These are phyloP conservation scores for Lenzites betulinus DNA, from an alignment of 768 basidiomycete species.

Conservation along the genomic window DNA sequence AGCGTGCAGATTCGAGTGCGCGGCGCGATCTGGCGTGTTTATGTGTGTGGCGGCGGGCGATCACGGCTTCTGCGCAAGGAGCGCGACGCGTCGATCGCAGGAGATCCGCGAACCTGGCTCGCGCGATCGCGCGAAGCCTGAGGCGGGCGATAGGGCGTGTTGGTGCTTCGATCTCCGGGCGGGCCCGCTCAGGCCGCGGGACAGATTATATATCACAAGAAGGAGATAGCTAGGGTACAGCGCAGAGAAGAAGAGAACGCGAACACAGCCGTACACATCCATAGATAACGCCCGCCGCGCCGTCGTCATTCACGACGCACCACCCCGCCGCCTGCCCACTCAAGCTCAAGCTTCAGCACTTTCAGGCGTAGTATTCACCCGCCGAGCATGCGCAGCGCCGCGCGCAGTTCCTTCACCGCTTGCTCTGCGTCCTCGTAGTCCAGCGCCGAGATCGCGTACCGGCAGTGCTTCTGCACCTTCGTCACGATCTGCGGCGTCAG, in stretches of 20 bases:
- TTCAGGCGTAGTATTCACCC: too few species aligned
- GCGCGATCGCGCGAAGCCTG: too few species aligned
- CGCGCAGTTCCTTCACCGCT: slow-evolving; percentile 78
- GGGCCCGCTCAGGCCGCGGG: not conserved
- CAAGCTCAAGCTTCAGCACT: too few species aligned
- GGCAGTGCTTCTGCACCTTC: slow-evolving; percentile 87
- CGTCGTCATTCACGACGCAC: not conserved
- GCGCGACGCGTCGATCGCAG: not conserved
- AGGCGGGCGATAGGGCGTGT: too few species aligned
- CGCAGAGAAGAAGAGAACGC: not conserved
- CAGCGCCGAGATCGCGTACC: slow-evolving; percentile 91
- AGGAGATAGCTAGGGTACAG: slow-evolving; percentile 4
- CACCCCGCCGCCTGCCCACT: not conserved
- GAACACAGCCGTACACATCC: not conserved
- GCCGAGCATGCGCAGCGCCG: slow-evolving; percentile 70
- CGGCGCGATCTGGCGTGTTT: not conserved
- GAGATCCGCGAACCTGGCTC: not conserved
- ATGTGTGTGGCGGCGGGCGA: not conserved
- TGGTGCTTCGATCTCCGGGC: not conserved
- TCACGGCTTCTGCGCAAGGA: not conserved
- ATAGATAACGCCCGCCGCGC: not conserved
- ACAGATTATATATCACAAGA: slow-evolving; percentile 5
- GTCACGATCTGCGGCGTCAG: slow-evolving; percentile 67
- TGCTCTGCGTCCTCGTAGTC: slow-evolving; percentile 93
- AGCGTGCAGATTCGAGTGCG: not conserved